Percentiles rank a stretch among this genome's conserved stretches.
Conservation (phyloP, 2,329 filamentous ascomycete genomes). For the Bipolaris victoriae region DNA sequence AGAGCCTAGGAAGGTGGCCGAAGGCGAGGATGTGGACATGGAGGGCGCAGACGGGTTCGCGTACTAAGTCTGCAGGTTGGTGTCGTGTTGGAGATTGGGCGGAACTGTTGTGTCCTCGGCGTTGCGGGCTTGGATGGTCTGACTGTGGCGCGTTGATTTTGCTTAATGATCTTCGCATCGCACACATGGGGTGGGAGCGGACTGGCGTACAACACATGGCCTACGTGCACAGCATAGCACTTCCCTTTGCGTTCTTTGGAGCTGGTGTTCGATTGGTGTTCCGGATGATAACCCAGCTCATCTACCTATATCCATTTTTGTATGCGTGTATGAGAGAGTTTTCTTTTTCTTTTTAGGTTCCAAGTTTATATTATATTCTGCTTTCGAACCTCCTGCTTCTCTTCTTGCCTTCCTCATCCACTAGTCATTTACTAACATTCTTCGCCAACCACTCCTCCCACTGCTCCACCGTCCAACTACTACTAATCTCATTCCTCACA, state of each 20-base stretch:
- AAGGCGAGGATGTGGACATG: constrained; percentile 45
- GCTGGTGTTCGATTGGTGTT: constrained; percentile 10
- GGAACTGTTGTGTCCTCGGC: constrained; percentile 5
- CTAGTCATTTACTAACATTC: constrained; percentile 61
- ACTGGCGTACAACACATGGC: constrained; percentile 9
- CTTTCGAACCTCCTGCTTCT: neutral
- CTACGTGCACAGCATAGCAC: constrained; percentile 7
- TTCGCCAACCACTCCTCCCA: constrained; percentile 84
- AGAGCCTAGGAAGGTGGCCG: constrained; percentile 25
- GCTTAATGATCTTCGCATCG: constrained; percentile 5
- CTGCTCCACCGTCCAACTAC: constrained; percentile 76
- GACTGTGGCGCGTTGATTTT: constrained; percentile 5
- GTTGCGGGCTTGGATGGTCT: constrained; percentile 11
- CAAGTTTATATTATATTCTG: neutral
- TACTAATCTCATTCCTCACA: constrained; percentile 78
- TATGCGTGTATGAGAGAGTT: neutral
- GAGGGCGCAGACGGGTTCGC: constrained; percentile 27
- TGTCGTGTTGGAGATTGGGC: neutral
- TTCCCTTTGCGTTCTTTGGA: neutral
- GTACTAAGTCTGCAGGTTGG: constrained; percentile 1
- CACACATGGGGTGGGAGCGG: neutral
- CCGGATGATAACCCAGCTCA: constrained; percentile 10
- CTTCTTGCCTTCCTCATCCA: constrained; percentile 2
- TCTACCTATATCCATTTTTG: constrained; percentile 12
- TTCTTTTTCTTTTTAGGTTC: neutral